These are phyloP conservation scores for Candolleomyces eurysporus DNA, from an alignment of 768 basidiomycete species.

Conservation along the genomic window DNA sequence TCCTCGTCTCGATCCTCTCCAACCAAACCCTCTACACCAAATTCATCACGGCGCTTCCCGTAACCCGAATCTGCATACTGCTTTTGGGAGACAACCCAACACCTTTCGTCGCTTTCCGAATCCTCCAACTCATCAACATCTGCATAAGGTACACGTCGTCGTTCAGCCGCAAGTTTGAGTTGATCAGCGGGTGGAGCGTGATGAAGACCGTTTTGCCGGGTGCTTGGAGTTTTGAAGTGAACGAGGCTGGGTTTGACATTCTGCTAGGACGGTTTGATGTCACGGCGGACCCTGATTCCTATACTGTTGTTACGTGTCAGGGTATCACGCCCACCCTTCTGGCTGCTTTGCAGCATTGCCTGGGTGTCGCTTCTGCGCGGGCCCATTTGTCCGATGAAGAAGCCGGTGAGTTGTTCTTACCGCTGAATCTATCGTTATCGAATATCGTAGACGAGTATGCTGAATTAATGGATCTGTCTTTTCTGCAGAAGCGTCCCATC, in stretches of 20 bases:
- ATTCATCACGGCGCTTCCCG: slow-evolving; percentile 71
- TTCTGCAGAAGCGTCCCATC: slow-evolving; percentile 15
- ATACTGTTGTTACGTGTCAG: slow-evolving; percentile 50
- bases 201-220: slow-evolving; percentile 65
- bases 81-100: slow-evolving; percentile 77
- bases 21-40: slow-evolving; percentile 59
- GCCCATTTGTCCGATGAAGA: slow-evolving; percentile 27
- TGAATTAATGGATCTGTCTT: not conserved
- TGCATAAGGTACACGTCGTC: slow-evolving; percentile 53
- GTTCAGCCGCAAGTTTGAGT: slow-evolving; percentile 81
- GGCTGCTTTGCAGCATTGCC: slow-evolving; percentile 59
- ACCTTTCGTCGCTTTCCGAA: slow-evolving; percentile 53
- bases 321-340: slow-evolving; percentile 74
- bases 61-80: slow-evolving; percentile 76
- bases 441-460: not conserved
- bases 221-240: slow-evolving; percentile 68
- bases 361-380: slow-evolving; percentile 39
- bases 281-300: slow-evolving; percentile 15
- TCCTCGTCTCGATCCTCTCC: slow-evolving; percentile 61
- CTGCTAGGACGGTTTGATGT: slow-evolving; percentile 48
- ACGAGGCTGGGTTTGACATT: slow-evolving; percentile 66
- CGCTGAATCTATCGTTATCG: slow-evolving; percentile 6
- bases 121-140: slow-evolving; percentile 58
- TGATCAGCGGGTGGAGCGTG: slow-evolving; percentile 80
- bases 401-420: slow-evolving; percentile 19